phyloP scores from a whole-genome alignment of 2,329 filamentous ascomycete species.

The Metarhizium album region DNA sequence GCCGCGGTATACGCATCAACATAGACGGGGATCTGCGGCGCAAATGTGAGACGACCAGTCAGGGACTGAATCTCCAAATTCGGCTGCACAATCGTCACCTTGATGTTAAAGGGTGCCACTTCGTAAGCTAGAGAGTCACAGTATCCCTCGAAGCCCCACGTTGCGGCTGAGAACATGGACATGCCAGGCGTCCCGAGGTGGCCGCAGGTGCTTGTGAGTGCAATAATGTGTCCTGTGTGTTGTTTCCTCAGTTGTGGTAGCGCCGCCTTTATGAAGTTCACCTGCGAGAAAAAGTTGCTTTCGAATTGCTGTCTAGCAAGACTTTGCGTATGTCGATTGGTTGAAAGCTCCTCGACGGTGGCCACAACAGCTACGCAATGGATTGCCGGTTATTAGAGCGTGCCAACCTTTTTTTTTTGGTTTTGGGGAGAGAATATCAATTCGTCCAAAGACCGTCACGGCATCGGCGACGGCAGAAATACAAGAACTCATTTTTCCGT shows the following conservation, averaged over 20 bases:
- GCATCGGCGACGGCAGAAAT: slow-evolving; percentile 81
- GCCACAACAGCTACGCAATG: slow-evolving; percentile 61
- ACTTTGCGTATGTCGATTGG: slow-evolving; percentile 59
- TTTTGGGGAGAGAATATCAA: slow-evolving; percentile 62
- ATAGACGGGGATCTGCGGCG: slow-evolving; percentile 58
- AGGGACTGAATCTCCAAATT: slow-evolving; percentile 86
- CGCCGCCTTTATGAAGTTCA: slow-evolving; percentile 88
- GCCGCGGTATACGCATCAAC: slow-evolving; percentile 40
- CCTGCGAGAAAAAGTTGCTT: slow-evolving; percentile 85
- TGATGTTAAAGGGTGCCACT: slow-evolving; percentile 92
- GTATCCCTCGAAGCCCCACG: slow-evolving; percentile 92
- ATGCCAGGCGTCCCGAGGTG: slow-evolving; percentile 89
- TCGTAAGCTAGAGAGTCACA: slow-evolving; percentile 95
- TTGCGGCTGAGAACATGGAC: slow-evolving; percentile 81
- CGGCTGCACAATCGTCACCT: slow-evolving; percentile 89
- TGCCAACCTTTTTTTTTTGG: neutral
- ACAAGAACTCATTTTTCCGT: slow-evolving; percentile 60
- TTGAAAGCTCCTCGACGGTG: slow-evolving; percentile 79
- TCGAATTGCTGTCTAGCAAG: slow-evolving; percentile 89
- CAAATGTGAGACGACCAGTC: slow-evolving; percentile 77
- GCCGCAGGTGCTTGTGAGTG: slow-evolving; percentile 80
- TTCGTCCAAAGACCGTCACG: slow-evolving; percentile 68
- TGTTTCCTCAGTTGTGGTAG: slow-evolving; percentile 71
- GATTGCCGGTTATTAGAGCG: neutral
- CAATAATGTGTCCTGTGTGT: slow-evolving; percentile 79